phyloP scores from a whole-genome alignment of 768 basidiomycete species.

The Panaeolus papilionaceus region DNA sequence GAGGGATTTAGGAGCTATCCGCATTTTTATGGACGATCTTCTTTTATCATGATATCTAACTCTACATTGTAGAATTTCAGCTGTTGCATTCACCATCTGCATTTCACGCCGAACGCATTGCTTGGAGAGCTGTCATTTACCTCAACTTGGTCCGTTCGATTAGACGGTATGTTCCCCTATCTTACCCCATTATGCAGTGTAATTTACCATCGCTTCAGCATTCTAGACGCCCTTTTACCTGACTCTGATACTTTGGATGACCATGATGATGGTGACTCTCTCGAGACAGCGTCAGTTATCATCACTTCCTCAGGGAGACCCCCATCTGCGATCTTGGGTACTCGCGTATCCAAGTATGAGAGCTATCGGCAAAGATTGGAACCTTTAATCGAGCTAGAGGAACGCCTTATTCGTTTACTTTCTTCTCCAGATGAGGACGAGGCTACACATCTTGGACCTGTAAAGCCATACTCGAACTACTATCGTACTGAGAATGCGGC shows the following conservation, averaged over 20 bases:
- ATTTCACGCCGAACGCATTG: constrained; percentile 80
- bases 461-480: constrained; percentile 35
- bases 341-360: constrained; percentile 64
- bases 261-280: constrained; percentile 57
- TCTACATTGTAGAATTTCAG: constrained; percentile 70
- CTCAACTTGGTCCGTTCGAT: constrained; percentile 86
- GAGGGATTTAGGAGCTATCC: neutral
- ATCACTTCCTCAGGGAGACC: constrained; percentile 58
- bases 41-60: constrained; percentile 15
- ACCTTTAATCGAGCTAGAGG: constrained; percentile 75
- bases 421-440: constrained; percentile 77
- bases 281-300: constrained; percentile 58
- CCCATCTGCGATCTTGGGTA: constrained; percentile 55
- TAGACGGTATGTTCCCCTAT: constrained; percentile 56
- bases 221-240: constrained; percentile 75
- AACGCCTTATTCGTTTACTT: constrained; percentile 68
- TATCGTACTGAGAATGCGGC: constrained; percentile 30
- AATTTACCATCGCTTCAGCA: constrained; percentile 43
- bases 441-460: constrained; percentile 58
- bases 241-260: constrained; percentile 67
- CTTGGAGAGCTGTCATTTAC: constrained; percentile 90
- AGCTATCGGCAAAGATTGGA: constrained; percentile 64
- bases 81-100: constrained; percentile 78
- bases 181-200: constrained; percentile 21
- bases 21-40: neutral